phyloP scores from a whole-genome alignment of 371 early-diverging fungal species.

The Syncephalastrum monosporum region DNA sequence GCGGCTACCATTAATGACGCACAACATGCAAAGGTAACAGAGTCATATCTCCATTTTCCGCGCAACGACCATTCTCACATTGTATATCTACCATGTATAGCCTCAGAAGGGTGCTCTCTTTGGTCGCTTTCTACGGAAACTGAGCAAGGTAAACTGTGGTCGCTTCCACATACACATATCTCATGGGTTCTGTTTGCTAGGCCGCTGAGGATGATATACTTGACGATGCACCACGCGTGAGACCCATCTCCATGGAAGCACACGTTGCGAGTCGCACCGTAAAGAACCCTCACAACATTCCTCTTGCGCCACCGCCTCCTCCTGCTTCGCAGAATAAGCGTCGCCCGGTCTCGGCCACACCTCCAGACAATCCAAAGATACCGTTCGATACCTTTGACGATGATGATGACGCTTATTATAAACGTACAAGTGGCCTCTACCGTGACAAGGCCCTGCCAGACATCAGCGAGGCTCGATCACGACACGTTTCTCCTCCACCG shows the following conservation, averaged over 20 bases:
- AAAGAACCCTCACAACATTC: constrained; percentile 18
- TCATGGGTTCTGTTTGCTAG: neutral
- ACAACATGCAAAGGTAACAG: constrained; percentile 8
- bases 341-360: neutral
- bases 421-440: no score
- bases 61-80: constrained; percentile 1
- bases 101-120: constrained; percentile 15
- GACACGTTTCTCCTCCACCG: neutral
- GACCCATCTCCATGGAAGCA: constrained; percentile 14
- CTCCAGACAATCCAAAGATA: neutral
- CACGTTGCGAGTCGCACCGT: constrained; percentile 16
- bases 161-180: no score
- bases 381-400: neutral
- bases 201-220: constrained; percentile 18
- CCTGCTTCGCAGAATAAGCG: constrained; percentile 7
- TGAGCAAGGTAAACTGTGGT: constrained; percentile 16
- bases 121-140: constrained; percentile 22
- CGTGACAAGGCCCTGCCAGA: no score
- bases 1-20: constrained; percentile 17
- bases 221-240: constrained; percentile 16
- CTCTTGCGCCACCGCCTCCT: constrained; percentile 24
- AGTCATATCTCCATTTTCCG: no score
- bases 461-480: no score
- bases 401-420: neutral
- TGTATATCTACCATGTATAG: constrained; percentile 8